phyloP scores from a whole-genome alignment of 192 early-diverging fungal genomes.

The Coemansia brasiliensis region DNA sequence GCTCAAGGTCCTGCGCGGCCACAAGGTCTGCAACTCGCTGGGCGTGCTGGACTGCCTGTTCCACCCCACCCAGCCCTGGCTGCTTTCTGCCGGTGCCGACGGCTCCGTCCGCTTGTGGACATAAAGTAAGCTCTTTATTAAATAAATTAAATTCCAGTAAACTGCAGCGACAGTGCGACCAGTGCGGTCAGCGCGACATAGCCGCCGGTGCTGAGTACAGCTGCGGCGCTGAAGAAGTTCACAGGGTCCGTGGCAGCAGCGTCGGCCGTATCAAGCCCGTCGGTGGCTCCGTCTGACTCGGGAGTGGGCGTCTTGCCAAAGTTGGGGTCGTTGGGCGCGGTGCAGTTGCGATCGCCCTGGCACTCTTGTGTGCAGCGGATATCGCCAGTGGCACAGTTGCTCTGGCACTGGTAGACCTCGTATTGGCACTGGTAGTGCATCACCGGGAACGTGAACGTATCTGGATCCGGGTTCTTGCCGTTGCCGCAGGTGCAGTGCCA shows the following conservation, averaged over 20 bases:
- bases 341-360: conserved; percentile 54
- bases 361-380: conserved; percentile 55
- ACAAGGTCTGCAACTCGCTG: conserved; percentile 69
- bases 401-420: conserved; percentile 54
- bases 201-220: conserved; percentile 32
- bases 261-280: conserved; percentile 38
- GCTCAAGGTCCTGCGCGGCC: conserved; percentile 89
- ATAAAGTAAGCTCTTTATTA: conserved; percentile 20
- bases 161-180: conserved; percentile 41
- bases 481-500: conserved; percentile 57
- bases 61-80: conserved; percentile 98
- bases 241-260: conserved; percentile 21
- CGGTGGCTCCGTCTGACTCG: conserved; percentile 35
- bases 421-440: conserved; percentile 54
- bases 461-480: conserved; percentile 54
- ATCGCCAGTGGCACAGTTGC: conserved; percentile 55
- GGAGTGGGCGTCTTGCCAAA: conserved; percentile 37
- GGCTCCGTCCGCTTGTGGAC: conserved; percentile 85
- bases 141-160: conserved; percentile 19
- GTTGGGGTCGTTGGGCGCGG: conserved; percentile 55
- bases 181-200: conserved; percentile 38
- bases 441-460: conserved; percentile 56
- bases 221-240: conserved; percentile 50
- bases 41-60: conserved; percentile 83
- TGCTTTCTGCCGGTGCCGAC: conserved; percentile 90